These are phyloP conservation scores for Neovahlkampfia damariscottae DNA, from an alignment of 78 protist genomes.

Conservation along the genomic window DNA sequence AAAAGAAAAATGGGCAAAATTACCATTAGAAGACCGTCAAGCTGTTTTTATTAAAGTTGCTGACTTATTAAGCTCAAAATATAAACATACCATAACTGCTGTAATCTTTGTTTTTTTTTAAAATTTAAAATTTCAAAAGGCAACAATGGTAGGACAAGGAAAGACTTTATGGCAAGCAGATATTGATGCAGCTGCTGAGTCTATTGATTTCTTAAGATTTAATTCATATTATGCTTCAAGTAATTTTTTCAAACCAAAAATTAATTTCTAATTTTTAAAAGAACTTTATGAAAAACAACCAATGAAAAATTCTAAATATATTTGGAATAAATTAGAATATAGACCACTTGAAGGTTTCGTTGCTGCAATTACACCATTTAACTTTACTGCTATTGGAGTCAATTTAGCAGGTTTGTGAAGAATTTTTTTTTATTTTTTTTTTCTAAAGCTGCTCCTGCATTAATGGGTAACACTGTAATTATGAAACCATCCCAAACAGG, in stretches of 20 bases:
- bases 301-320: slow-evolving; percentile 23
- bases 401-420: too few species aligned
- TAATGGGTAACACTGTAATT: slow-evolving; percentile 81
- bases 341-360: slow-evolving; percentile 88
- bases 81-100: background rate
- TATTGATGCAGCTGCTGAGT: slow-evolving; percentile 80
- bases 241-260: background rate
- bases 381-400: slow-evolving; percentile 88
- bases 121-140: slow-evolving; percentile 1
- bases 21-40: slow-evolving; percentile 54
- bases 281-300: slow-evolving; percentile 69
- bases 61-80: slow-evolving; percentile 49
- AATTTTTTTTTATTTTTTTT: too few species aligned
- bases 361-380: slow-evolving; percentile 83
- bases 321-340: slow-evolving; percentile 76
- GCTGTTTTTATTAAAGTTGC: slow-evolving; percentile 79
- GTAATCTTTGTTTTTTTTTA: slow-evolving; percentile 64
- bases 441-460: slow-evolving; percentile 83
- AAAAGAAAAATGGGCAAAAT: slow-evolving; percentile 48
- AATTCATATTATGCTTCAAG: slow-evolving; percentile 43
- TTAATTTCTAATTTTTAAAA: slow-evolving; percentile 7
- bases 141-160: slow-evolving; percentile 48
- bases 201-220: slow-evolving; percentile 78
- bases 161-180: slow-evolving; percentile 88
- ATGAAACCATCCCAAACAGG: slow-evolving; percentile 87